phyloP scores from a whole-genome alignment of 805 yeast species.

The Barnettozyma salicaria region DNA sequence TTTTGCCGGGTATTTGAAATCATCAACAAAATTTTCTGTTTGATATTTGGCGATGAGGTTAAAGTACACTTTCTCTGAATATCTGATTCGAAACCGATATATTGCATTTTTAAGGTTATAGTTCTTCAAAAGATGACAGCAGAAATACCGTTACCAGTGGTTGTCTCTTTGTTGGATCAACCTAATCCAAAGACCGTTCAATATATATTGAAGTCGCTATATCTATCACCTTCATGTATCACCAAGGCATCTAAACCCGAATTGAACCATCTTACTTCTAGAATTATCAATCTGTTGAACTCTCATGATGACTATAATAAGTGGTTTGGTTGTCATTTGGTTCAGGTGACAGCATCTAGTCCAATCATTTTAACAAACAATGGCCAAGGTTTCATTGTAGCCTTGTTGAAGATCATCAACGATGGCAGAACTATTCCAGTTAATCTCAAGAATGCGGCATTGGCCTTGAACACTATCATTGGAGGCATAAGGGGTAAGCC shows the following conservation, averaged over 20 bases:
- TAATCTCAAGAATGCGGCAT: constrained; percentile 28
- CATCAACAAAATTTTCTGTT: no score
- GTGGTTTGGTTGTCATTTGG: constrained; percentile 33
- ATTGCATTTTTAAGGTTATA: no score
- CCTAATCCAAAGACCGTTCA: constrained; percentile 19
- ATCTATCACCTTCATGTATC: constrained; percentile 27
- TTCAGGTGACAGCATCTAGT: constrained; percentile 22
- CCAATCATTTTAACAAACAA: constrained; percentile 30
- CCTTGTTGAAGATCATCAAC: constrained; percentile 32
- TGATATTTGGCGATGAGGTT: constrained; percentile 14
- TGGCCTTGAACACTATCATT: constrained; percentile 28
- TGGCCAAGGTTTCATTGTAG: constrained; percentile 33
- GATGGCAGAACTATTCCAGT: constrained; percentile 26
- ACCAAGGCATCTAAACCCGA: constrained; percentile 43
- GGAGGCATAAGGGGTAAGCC: constrained; percentile 68
- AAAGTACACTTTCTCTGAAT: neutral
- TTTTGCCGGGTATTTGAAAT: constrained; percentile 5
- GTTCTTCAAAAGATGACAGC: constrained; percentile 7
- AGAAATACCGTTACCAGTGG: constrained; percentile 23
- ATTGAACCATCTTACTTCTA: constrained; percentile 42
- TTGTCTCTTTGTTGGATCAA: constrained; percentile 17
- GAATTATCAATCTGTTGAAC: constrained; percentile 28
- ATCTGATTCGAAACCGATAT: neutral
- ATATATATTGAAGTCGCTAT: constrained; percentile 21
- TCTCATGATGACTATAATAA: constrained; percentile 28